Evolutionary conservation across 768 basidiomycete genomes (phyloP).

Genomic region (Coprinopsis marcescibilis): DNA sequence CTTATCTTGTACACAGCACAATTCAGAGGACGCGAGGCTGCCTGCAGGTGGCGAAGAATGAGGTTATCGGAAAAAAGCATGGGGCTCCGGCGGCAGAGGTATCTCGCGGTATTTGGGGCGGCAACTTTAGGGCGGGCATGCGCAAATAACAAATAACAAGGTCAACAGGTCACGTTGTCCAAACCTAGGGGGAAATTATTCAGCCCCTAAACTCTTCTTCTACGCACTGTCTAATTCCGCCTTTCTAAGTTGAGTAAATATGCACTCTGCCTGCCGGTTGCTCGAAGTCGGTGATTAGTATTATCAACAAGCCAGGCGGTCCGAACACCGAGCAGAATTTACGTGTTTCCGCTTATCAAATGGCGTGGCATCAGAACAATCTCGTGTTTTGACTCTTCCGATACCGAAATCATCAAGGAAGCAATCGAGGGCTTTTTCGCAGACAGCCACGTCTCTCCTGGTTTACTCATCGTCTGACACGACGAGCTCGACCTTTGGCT

Average conservation of each 20-base stretch:
- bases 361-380: conserved; percentile 1
- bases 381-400: conserved; percentile 3
- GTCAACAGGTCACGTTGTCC: too few relatives aligned
- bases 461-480: conserved; percentile 7
- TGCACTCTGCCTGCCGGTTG: too few relatives aligned
- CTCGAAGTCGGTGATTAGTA: too few relatives aligned
- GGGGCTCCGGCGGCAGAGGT: background rate
- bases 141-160: too few relatives aligned
- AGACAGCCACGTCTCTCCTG: conserved; percentile 5
- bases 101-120: background rate
- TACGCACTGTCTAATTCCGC: too few relatives aligned
- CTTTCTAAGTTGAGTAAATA: too few relatives aligned
- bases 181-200: too few relatives aligned
- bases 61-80: background rate
- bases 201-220: too few relatives aligned
- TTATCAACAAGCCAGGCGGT: background rate
- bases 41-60: background rate
- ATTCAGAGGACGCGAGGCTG: background rate
- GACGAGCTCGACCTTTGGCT: conserved; percentile 5
- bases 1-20: too few relatives aligned
- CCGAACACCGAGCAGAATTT: background rate
- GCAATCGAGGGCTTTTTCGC: background rate
- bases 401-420: background rate
- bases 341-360: conserved; percentile 1
- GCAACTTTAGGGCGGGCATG: conserved; percentile 4